Percentiles rank a stretch among this genome's conserved stretches.
phyloP scores from a whole-genome alignment of 2,329 filamentous ascomycete genomes.

The Botrytis deweyae region DNA sequence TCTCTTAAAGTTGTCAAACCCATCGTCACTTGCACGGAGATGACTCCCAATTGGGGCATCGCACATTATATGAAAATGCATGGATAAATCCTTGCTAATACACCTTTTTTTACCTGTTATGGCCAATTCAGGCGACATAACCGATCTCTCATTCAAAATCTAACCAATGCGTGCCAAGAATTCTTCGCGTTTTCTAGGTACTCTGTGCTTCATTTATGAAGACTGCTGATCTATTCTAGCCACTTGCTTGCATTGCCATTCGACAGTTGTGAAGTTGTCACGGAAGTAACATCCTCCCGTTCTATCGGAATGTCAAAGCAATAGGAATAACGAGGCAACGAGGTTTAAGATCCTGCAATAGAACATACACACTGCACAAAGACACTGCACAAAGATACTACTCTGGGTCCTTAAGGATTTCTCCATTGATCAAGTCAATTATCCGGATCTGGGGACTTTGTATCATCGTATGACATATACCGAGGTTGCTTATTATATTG shows the following conservation, averaged over 20 bases:
- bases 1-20: background rate
- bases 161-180: background rate
- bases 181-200: constrained; percentile 10
- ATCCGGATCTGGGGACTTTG: background rate
- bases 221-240: background rate
- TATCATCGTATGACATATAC: background rate
- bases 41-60: background rate
- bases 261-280: background rate
- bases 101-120: background rate
- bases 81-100: background rate
- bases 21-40: constrained; percentile 6
- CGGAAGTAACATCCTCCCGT: background rate
- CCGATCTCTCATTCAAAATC: background rate
- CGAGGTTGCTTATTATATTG: background rate
- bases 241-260: background rate
- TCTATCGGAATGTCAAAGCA: background rate
- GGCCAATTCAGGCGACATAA: constrained; percentile 9
- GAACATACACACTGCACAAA: background rate
- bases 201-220: background rate
- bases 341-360: background rate
- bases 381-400: background rate
- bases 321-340: background rate
- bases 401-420: background rate
- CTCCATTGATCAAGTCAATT: background rate
- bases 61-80: background rate